A percentile compares a stretch with the other conserved stretches of the same genome.
These are phyloP conservation scores for Talaromyces adpressus DNA, from an alignment of 495 filamentous ascomycete species.

Conservation along the genomic window DNA sequence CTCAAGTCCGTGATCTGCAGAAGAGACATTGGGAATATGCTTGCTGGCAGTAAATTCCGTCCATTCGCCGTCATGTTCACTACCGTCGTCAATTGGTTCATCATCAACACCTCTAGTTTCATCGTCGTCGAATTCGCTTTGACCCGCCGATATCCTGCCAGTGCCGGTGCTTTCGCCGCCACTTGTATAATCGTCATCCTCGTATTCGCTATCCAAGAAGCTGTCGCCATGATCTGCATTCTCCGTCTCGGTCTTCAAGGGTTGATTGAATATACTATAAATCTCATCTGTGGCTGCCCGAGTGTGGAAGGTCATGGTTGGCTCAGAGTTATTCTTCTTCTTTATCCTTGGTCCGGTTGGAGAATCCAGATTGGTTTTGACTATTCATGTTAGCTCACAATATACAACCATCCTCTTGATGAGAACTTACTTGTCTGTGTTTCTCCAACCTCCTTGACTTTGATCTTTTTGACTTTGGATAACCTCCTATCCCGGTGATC, in stretches of 20 bases:
- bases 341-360: slow-evolving; percentile 71
- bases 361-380: slow-evolving; percentile 88
- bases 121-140: slow-evolving; percentile 60
- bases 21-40: slow-evolving; percentile 49
- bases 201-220: slow-evolving; percentile 48
- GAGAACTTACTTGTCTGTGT: slow-evolving; percentile 69
- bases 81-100: slow-evolving; percentile 35
- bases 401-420: neutral
- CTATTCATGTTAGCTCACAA: slow-evolving; percentile 35
- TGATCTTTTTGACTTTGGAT: slow-evolving; percentile 54
- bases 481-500: slow-evolving; percentile 26
- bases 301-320: slow-evolving; percentile 96
- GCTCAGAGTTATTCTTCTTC: slow-evolving; percentile 67
- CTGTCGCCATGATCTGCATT: slow-evolving; percentile 31
- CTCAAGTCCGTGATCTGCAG: slow-evolving; percentile 24
- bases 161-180: slow-evolving; percentile 78
- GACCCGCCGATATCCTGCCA: slow-evolving; percentile 53
- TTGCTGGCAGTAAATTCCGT: slow-evolving; percentile 75
- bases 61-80: slow-evolving; percentile 61
- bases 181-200: slow-evolving; percentile 72
- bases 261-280: slow-evolving; percentile 93
- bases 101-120: slow-evolving; percentile 29
- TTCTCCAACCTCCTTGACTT: slow-evolving; percentile 70
- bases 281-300: slow-evolving; percentile 94
- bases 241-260: slow-evolving; percentile 53